Base-by-base conservation (phyloP, 805 yeast genomes). In the Diddensiella caesifluorescens region DNA sequence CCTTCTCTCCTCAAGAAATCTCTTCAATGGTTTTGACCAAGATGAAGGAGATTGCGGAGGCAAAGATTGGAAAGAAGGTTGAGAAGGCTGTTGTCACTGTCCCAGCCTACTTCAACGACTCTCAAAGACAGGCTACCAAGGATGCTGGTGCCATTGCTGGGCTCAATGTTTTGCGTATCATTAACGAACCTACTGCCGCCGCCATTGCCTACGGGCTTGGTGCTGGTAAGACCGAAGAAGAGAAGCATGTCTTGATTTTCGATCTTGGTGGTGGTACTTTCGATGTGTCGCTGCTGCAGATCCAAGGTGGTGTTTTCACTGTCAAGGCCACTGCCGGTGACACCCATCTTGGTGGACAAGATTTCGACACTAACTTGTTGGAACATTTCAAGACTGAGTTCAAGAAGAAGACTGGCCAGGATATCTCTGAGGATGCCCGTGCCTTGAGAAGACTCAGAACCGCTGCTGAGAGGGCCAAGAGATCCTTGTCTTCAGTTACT, bases 271-370 rank as follows among this genome's bases (percentile, higher is more conserved):
- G 96, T 71, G 96, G 96, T 76, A 87, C 96, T 62, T 87, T 87
- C 71, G 96, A 87, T 86, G 96, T 88, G 51, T 88, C 95, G 39
- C 74, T 87, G 56, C 75, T 87, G 61, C 79, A 85, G 65, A 86
- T 87, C 65, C 90, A 88, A 67, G 95, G 90, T 62, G 96, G 96
- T 80, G 88, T 87, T 63, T 87, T 87, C 75, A 88, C 88, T 64
- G 96, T 87, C 62, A 87, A 87, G 77, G 94, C 95, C 58, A 87
- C 96, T 56, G 95, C 96, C 61, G 97, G 97, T 86, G 96, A 89
- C 75, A 89, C 97, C 59, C 97, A 89, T 74, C 82, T 89, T 74
- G 97, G 97, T 80, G 97, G 97, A 79, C 95, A 89, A 78, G 97
- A 89, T 74, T 89, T 89, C 71, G 97, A 89, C 74, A 83, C 88